Percentiles rank a stretch among this genome's conserved stretches.
These are phyloP conservation scores for Coemansia sp. DNA, from an alignment of 192 early-diverging fungal species.

Conservation along the genomic window DNA sequence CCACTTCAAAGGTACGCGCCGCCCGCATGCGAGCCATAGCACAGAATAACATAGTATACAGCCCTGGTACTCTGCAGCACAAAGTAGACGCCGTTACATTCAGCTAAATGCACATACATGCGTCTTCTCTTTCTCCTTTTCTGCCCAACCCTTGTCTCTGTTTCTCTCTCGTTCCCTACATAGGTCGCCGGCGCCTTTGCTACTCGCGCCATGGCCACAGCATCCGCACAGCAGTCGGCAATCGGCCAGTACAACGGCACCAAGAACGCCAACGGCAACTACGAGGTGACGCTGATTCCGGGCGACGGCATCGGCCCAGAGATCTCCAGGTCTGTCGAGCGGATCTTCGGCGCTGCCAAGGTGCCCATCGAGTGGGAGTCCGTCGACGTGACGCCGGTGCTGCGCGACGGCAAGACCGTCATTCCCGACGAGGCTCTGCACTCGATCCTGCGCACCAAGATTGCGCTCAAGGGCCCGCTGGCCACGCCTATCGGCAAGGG, in stretches of 20 bases:
- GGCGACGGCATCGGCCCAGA: slow-evolving; percentile 99
- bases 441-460: slow-evolving; percentile 93
- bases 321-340: slow-evolving; percentile 88
- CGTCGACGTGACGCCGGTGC: slow-evolving; percentile 87
- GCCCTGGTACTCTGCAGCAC: no score
- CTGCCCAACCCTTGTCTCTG: background rate
- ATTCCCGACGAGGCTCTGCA: slow-evolving; percentile 89
- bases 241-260: slow-evolving; percentile 42
- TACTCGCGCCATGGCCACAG: slow-evolving; percentile 46
- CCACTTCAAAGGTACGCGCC: slow-evolving; percentile 34
- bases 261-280: slow-evolving; percentile 66
- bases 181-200: slow-evolving; percentile 20
- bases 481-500: slow-evolving; percentile 99
- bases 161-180: background rate
- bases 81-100: no score
- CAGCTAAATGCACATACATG: background rate
- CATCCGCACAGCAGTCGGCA: slow-evolving; percentile 22
- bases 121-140: background rate
- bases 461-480: slow-evolving; percentile 95
- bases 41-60: no score
- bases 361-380: slow-evolving; percentile 97
- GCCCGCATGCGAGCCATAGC: no score
- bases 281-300: slow-evolving; percentile 90
- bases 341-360: slow-evolving; percentile 88
- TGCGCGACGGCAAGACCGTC: slow-evolving; percentile 87